phyloP scores from a whole-genome alignment of 208 protist genomes.

The Acanthamoeba culbertsoni region DNA sequence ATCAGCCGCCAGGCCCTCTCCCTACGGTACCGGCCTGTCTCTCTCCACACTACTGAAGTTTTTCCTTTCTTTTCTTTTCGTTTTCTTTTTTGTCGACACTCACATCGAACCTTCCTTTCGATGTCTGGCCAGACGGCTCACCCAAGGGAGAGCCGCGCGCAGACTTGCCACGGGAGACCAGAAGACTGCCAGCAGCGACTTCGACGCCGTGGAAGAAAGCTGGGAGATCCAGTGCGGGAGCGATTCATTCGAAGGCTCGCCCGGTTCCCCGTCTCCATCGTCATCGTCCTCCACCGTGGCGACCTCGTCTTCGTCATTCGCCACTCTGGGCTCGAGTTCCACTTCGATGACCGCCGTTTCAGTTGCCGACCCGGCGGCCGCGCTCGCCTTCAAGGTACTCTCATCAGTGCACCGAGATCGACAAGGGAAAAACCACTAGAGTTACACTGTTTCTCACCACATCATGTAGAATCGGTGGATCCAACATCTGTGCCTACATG shows the following conservation, averaged over 20 bases:
- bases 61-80: neutral
- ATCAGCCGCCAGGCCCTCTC: neutral
- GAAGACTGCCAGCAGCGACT: no score
- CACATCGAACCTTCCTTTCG: no score
- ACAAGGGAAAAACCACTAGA: no score
- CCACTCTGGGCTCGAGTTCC: neutral
- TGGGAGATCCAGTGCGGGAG: no score
- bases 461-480: slow-evolving; percentile 19
- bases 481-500: neutral
- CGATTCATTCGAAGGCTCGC: no score
- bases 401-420: neutral
- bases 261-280: no score
- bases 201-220: no score
- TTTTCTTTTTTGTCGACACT: neutral
- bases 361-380: neutral
- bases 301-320: neutral
- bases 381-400: neutral
- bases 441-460: no score
- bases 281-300: neutral
- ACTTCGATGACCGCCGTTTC: neutral
- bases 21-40: neutral
- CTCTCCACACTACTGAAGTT: neutral
- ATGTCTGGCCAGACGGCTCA: no score
- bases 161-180: no score
- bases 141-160: no score